Conservation (phyloP, 2,329 filamentous ascomycete species). For the Cladosporium colombiae region DNA sequence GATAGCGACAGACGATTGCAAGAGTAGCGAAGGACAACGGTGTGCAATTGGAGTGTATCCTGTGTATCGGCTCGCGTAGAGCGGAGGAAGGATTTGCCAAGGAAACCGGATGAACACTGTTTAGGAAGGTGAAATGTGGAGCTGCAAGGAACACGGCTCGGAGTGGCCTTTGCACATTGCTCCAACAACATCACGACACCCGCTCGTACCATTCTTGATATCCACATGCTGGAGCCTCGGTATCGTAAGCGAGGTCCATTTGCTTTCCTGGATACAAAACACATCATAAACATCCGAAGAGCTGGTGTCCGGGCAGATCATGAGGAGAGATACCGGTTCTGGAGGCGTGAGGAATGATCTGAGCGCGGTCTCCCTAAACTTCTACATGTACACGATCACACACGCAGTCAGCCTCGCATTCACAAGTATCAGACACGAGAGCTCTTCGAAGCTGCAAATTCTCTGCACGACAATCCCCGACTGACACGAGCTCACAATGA, state of each 20-base stretch:
- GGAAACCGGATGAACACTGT: conserved; percentile 11
- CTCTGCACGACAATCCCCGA: too few species aligned
- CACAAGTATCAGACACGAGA: too few species aligned
- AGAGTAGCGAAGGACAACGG: neutral
- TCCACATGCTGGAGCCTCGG: neutral
- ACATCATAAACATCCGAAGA: too few species aligned
- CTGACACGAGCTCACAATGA: too few species aligned
- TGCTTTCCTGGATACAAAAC: too few species aligned
- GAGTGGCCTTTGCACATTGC: neutral
- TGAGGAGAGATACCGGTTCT: too few species aligned
- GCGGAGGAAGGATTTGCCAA: conserved; percentile 5
- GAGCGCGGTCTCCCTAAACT: too few species aligned
- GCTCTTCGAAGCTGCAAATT: too few species aligned
- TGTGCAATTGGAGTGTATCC: neutral
- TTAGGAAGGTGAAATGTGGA: conserved; percentile 16
- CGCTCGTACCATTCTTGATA: neutral
- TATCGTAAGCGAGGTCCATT: neutral
- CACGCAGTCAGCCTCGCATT: too few species aligned
- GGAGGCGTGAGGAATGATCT: too few species aligned
- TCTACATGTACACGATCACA: too few species aligned
- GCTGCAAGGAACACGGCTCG: conserved; percentile 1
- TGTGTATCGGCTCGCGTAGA: neutral
- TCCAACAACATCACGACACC: neutral
- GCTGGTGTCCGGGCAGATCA: too few species aligned
- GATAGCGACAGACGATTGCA: conserved; percentile 7